Evolutionary conservation across 371 early-diverging fungal species (phyloP), one percentile per base, ranked within the genome.

Genomic region (Chytridium lagenaria): DNA sequence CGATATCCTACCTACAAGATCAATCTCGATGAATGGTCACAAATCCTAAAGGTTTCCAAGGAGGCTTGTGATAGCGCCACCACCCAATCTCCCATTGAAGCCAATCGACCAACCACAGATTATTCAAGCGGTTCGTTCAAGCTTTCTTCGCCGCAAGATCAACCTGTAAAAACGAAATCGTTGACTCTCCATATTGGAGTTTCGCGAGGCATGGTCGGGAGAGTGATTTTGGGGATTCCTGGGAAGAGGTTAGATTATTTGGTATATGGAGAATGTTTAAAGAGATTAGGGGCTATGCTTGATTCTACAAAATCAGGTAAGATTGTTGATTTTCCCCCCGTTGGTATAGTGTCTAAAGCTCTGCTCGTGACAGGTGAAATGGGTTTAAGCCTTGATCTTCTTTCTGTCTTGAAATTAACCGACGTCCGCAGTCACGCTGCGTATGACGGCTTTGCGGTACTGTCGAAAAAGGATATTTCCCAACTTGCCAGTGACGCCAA

Each of bases 101-200:
- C n/a, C n/a, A n/a, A n/a, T n/a, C n/a, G n/a, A n/a, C n/a, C n/a
- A n/a, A n/a, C n/a, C n/a, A n/a, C n/a, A n/a, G n/a, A n/a, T n/a
- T n/a, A n/a, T n/a, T n/a, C n/a, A n/a, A n/a, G n/a, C n/a, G n/a
- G n/a, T n/a, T n/a, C n/a, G n/a, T n/a, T n/a, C n/a, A n/a, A n/a
- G n/a, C n/a, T n/a, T n/a, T n/a, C n/a, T n/a, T n/a, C n/a, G n/a
- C n/a, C n/a, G n/a, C n/a, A n/a, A n/a, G n/a, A n/a, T n/a, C n/a
- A n/a, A n/a, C n/a, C 10, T 34, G 31, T 63, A 34, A 63, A 63
- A 34, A 44, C 7, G 44, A 12, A 19, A 7, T 12, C 7, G 7
- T n/a, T 66, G 10, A 26, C 38, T 16, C n/a, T 66, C 3, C 67
- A 66, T 44, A 36, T 66, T n/a, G 67, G 40, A n/a, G 15, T 66